phyloP scores from a whole-genome alignment of 345 rosid species.

The Syzygium aromaticum region DNA sequence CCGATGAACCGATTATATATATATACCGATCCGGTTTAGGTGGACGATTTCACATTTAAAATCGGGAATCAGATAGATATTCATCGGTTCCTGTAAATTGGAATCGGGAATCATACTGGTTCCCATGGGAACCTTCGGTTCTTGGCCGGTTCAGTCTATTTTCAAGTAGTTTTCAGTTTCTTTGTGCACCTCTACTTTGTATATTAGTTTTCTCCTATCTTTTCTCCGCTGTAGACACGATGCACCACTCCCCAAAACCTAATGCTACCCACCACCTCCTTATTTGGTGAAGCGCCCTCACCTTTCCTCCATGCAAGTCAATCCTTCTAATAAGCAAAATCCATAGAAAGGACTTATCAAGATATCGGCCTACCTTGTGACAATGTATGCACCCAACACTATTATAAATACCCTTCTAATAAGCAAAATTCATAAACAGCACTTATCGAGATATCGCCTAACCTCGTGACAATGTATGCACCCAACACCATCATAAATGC shows the following conservation, averaged over 20 bases:
- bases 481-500: neutral
- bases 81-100: too few relatives aligned
- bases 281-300: neutral
- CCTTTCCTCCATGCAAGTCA: neutral
- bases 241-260: neutral
- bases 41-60: too few relatives aligned
- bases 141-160: too few relatives aligned
- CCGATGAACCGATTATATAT: too few relatives aligned
- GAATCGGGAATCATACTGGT: too few relatives aligned
- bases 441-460: neutral
- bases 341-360: too few relatives aligned
- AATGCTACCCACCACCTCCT: neutral
- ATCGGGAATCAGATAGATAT: too few relatives aligned
- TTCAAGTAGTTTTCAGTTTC: accelerated
- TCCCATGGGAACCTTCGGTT: too few relatives aligned
- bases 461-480: neutral
- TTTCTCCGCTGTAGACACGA: neutral
- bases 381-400: neutral
- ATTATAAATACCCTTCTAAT: neutral
- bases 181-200: too few relatives aligned
- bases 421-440: neutral
- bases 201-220: too few relatives aligned
- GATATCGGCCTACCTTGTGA: too few relatives aligned
- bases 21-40: too few relatives aligned
- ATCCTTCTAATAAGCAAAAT: neutral